These are phyloP conservation scores for Stellera chamaejasme DNA, from an alignment of 345 rosid genomes.

Conservation along the genomic window DNA sequence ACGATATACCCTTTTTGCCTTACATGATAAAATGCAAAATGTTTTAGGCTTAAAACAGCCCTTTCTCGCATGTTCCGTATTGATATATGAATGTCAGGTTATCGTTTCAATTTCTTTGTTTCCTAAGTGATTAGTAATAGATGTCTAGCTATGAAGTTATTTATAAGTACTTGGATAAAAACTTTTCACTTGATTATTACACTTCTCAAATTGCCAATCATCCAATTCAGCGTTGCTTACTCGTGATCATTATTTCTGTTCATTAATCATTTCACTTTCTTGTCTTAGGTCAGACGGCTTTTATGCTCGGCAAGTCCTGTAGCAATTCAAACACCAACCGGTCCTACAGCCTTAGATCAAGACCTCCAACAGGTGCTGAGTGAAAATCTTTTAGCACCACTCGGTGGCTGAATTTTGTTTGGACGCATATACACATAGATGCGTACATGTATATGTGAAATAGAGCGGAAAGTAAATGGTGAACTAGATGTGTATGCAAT, in stretches of 20 bases:
- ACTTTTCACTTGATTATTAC: background rate
- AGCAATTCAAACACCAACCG: slow-evolving; percentile 71
- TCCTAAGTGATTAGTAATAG: no score
- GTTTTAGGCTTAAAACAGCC: background rate
- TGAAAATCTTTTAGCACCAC: no score
- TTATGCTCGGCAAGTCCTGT: slow-evolving; percentile 83
- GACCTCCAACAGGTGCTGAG: slow-evolving; percentile 83
- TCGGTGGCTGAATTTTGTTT: no score
- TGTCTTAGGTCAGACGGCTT: slow-evolving; percentile 75
- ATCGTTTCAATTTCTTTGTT: no score
- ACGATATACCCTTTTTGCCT: no score
- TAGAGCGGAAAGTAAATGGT: no score
- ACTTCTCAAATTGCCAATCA: background rate
- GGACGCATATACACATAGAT: no score
- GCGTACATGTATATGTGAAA: no score
- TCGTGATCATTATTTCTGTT: slow-evolving; percentile 7
- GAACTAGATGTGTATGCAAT: no score
- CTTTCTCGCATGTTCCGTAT: background rate
- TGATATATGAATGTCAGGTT: background rate
- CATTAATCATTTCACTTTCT: slow-evolving; percentile 9
- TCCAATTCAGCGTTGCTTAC: background rate
- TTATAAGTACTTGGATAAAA: no score
- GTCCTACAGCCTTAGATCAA: slow-evolving; percentile 80
- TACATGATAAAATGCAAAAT: no score
- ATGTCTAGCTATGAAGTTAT: no score